phyloP scores from a whole-genome alignment of 1,139 yeast species.

The Yamadazyma blattariae region DNA sequence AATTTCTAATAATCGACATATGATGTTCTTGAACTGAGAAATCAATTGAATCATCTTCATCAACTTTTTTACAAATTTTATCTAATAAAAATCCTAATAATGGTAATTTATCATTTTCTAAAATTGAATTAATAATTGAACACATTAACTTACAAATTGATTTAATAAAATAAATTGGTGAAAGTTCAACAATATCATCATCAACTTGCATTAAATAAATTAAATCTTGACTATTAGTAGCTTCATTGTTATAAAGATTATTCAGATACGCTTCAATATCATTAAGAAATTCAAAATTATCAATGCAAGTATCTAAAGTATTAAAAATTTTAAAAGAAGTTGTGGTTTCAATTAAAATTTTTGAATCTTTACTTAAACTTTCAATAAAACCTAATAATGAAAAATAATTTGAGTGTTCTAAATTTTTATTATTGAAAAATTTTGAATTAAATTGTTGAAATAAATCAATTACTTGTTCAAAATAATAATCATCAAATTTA shows the following conservation, averaged over 20 bases:
- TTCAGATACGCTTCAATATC: constrained; percentile 37
- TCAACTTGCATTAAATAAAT: constrained; percentile 23
- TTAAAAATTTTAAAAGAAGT: constrained; percentile 31
- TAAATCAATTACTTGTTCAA: constrained; percentile 27
- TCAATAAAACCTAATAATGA: constrained; percentile 46
- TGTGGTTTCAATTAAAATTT: constrained; percentile 27
- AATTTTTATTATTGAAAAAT: constrained; percentile 21
- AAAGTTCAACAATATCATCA: constrained; percentile 29
- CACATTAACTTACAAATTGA: constrained; percentile 38
- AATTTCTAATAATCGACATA: constrained; percentile 26
- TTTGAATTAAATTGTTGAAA: constrained; percentile 26
- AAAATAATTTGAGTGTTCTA: constrained; percentile 37
- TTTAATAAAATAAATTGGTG: constrained; percentile 47
- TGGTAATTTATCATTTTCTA: constrained; percentile 21
- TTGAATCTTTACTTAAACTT: constrained; percentile 36
- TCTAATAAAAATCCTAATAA: constrained; percentile 31
- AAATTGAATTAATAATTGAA: constrained; percentile 28
- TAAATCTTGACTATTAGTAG: constrained; percentile 19
- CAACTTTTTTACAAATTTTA: constrained; percentile 23
- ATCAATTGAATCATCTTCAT: constrained; percentile 11
- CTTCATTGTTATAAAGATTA: constrained; percentile 17
- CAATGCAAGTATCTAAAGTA: constrained; percentile 37
- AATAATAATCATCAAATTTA: constrained; percentile 24
- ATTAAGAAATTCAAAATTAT: constrained; percentile 39
- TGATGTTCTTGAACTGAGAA: constrained; percentile 24